phyloP scores from a whole-genome alignment of 495 filamentous ascomycete species.

The Saxophila tyrrhenica region DNA sequence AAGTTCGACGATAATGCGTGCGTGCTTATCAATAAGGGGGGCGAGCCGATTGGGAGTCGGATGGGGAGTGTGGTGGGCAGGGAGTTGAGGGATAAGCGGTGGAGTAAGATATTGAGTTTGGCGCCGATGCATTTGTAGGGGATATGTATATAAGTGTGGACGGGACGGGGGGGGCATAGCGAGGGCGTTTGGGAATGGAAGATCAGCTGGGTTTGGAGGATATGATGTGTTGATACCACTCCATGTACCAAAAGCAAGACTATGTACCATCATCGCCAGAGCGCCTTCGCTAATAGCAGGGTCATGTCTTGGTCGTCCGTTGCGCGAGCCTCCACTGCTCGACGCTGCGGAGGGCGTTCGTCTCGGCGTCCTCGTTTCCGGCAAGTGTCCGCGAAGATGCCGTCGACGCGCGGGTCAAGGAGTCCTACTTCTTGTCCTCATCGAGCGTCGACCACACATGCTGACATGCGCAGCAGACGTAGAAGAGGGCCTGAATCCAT shows the following conservation, averaged over 20 bases:
- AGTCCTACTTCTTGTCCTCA: conserved; percentile 2
- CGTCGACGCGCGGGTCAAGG: not conserved
- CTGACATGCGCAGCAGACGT: conserved; percentile 86
- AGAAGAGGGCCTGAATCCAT: conserved; percentile 98
- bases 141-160: not conserved
- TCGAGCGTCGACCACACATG: conserved; percentile 50
- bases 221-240: too few species aligned
- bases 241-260: not conserved
- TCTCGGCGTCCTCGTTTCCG: not conserved
- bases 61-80: conserved; percentile 80
- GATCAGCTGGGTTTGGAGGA: not conserved
- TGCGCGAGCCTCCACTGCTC: not conserved
- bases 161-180: conserved; percentile 4
- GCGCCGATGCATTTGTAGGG: conserved; percentile 80
- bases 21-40: conserved; percentile 92
- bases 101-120: conserved; percentile 96
- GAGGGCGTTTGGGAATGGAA: conserved; percentile 3
- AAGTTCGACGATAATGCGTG: conserved; percentile 97
- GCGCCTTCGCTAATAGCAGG: conserved; percentile 2
- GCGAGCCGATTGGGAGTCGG: conserved; percentile 87
- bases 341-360: not conserved
- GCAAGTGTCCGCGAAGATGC: not conserved
- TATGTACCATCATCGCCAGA: not conserved
- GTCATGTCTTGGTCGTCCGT: not conserved
- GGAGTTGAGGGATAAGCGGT: conserved; percentile 78